phyloP scores from a whole-genome alignment of 2,329 filamentous ascomycete genomes.

The Delphinella strobiligena region DNA sequence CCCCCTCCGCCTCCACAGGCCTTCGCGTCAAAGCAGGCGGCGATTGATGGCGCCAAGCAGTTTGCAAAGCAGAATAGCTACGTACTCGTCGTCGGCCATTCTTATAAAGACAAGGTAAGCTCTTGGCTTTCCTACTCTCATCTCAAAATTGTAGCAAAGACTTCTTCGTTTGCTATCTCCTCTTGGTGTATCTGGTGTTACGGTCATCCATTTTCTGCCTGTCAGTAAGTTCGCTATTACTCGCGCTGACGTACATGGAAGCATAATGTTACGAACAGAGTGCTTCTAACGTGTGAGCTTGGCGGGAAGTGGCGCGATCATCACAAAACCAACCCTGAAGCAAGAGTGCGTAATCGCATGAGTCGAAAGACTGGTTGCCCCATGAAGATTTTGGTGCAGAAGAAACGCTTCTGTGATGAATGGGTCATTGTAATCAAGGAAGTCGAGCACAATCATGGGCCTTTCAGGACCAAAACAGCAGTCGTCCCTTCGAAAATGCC shows the following conservation, averaged over 20 bases:
- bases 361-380: slow-evolving; percentile 13
- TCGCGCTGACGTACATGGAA: slow-evolving; percentile 3
- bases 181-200: neutral
- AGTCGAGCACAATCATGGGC: slow-evolving; percentile 12
- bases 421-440: slow-evolving; percentile 12
- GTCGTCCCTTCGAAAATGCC: slow-evolving; percentile 10
- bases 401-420: slow-evolving; percentile 11
- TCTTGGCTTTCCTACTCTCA: neutral
- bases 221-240: no score
- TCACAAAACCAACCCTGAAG: slow-evolving; percentile 12
- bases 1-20: slow-evolving; percentile 12
- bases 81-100: slow-evolving; percentile 13
- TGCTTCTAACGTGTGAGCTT: slow-evolving; percentile 12
- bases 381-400: slow-evolving; percentile 12
- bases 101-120: slow-evolving; percentile 10
- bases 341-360: slow-evolving; percentile 12
- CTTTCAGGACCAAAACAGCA: slow-evolving; percentile 5
- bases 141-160: neutral
- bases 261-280: slow-evolving; percentile 10
- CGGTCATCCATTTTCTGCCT: neutral
- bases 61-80: slow-evolving; percentile 13
- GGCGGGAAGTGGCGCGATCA: slow-evolving; percentile 12
- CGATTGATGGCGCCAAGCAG: slow-evolving; percentile 11
- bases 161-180: slow-evolving; percentile 1
- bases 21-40: slow-evolving; percentile 10